Conservation (phyloP, 1,284 basidiomycete species). For the Ceratobasidium sp. region DNA sequence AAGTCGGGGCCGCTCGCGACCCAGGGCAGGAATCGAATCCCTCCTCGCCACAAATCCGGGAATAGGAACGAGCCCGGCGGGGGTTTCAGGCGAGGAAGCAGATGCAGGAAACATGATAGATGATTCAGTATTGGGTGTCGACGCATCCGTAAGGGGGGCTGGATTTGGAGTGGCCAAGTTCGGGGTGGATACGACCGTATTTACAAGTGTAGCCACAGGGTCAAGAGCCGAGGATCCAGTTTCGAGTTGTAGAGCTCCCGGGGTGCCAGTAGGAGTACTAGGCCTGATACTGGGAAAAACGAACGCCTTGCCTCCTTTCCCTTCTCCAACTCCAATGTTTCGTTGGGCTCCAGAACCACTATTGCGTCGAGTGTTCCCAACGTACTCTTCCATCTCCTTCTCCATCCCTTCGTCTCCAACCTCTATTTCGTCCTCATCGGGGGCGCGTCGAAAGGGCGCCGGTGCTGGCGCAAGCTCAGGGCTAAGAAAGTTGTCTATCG, state of each 20-base stretch:
- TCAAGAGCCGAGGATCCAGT: background rate
- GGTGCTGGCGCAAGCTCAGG: slow-evolving; percentile 60
- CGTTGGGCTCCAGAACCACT: background rate
- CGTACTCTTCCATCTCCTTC: slow-evolving; percentile 24
- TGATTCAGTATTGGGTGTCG: slow-evolving; percentile 50
- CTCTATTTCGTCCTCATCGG: slow-evolving; percentile 75
- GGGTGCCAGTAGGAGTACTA: background rate
- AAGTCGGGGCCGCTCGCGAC: slow-evolving; percentile 60
- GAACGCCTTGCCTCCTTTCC: slow-evolving; percentile 1
- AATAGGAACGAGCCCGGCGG: slow-evolving; percentile 50
- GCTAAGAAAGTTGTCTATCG: slow-evolving; percentile 54
- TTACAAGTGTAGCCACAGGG: slow-evolving; percentile 12
- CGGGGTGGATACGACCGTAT: background rate
- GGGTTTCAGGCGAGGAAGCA: slow-evolving; percentile 39
- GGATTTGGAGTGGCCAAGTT: slow-evolving; percentile 59
- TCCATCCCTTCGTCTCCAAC: background rate
- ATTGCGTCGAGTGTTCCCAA: background rate
- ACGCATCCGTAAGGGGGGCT: slow-evolving; percentile 47
- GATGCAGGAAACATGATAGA: slow-evolving; percentile 78
- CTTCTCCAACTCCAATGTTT: slow-evolving; percentile 12
- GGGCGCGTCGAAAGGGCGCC: slow-evolving; percentile 81
- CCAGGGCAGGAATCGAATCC: slow-evolving; percentile 43
- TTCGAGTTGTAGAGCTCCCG: slow-evolving; percentile 28
- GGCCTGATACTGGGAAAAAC: slow-evolving; percentile 8
- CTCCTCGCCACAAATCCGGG: slow-evolving; percentile 59